Evolutionary conservation across 2,329 filamentous ascomycete genomes (phyloP), one percentile per base, ranked within the genome.

Genomic region (Pseudogymnoascus sp.): DNA sequence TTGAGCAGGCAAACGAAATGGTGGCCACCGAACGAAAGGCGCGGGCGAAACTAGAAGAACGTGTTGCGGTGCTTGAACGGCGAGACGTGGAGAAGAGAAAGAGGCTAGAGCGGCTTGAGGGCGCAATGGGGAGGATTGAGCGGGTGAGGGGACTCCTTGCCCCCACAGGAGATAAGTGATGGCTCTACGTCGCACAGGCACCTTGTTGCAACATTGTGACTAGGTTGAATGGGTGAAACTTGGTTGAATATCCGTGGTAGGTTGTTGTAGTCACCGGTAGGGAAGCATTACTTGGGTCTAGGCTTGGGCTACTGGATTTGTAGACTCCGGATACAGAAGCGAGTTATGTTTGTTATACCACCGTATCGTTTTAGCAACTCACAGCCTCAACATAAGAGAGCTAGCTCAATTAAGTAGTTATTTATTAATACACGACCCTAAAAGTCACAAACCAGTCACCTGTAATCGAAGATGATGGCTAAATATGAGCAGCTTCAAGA

Each of bases 1-100:
- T 95, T 73, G 86, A 90, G 76, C 87, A 93, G 77, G 90, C 90
- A 61, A 95, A 95, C 73, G 86, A 92, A 76, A 95, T 95, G 90
- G 90, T 95, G 19, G 89, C 90, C 1, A 80, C 82, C 16, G 90
- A 95, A 78, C 79, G 90, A 47, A 82, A 85, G 63, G 88, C 87
- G 35, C 78, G 89, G 64, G 88, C 88, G 5, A 83, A 81, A 70
- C 79, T 95, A 24, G 88, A 92, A 76, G 85, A 88, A 72, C 78
- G 88, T 40, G 82, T 95, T 6, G 82, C 79, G 64, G 79, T 86
- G 70, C 76, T 95, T 21, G 89, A 93, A 76, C 77, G 80, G 69
- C 79, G 89, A 65, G 90, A 93, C 64, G 75, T 73, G 59, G 89
- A 92, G 68, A 91, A 91, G 79, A 80, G 81, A 69, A 80, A 79